Evolutionary conservation across 164 flowering plant genomes (phyloP), one percentile per base, ranked within the genome.

Genomic region (Vitis cinerea): DNA sequence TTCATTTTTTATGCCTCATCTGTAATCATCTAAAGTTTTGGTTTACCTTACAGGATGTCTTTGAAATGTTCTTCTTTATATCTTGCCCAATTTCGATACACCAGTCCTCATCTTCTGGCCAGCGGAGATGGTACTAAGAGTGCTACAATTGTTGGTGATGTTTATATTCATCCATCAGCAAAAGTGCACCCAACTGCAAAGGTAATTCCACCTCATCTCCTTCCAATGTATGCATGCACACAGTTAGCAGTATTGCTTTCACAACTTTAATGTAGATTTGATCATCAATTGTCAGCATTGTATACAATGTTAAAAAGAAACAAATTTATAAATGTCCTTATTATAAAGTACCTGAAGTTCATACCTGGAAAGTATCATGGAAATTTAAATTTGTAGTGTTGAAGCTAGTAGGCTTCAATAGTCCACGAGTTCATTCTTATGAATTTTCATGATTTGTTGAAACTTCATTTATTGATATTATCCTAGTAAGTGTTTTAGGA

Each of bases 181-280:
- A 96, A 96, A 87, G 89, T 96, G 13, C 98, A 96, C 77, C 92
- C 95, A 71, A 87, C 90, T 60, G 97, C 99, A 5, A 96, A 96
- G 98, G 99, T 92, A 72, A 12, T 17, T 66, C 4, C 5, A 47
- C 56, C 53, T 63, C 44, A 51, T 64, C 69, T 50, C n/a, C 12
- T 61, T 53, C 61, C 57, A 50, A 10, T 60, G 10, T 10, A 37
- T 37, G 7, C 44, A 37, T 37, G 44, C 44, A 37, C 44, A 37
- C 7, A 6, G 44, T 31, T 31, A 31, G 44, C 44, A 31, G 44
- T 31, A 31, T 31, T 31, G 44, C 44, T 31, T 31, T 31, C 44
- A 2, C 7, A 6, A 31, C 5, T 31, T 31, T 31, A 31, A 31
- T 31, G 44, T 31, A 6, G 44, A 31, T 31, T 31, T 31, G 44